Evolutionary conservation across 1,284 basidiomycete species (phyloP), one percentile per base, ranked within the genome.

Genomic region (Naganishia sp.): DNA sequence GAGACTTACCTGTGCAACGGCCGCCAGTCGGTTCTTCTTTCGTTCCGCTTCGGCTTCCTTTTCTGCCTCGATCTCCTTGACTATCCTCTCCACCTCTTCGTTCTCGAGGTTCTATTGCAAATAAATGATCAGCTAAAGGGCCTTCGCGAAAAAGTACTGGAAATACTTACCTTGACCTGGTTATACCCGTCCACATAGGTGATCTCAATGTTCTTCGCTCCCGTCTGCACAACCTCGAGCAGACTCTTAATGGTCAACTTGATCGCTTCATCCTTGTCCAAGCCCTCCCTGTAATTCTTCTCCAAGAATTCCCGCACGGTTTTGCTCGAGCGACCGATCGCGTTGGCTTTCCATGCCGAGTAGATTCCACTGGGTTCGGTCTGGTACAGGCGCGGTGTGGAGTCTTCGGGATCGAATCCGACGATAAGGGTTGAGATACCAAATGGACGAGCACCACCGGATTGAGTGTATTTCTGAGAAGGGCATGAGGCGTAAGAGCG

Each of bases 321-420:
- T 83, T 99, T 99, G 17, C 92, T 94, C 15, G 94, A 96, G 61
- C 96, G 88, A 28, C 96, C 96, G 74, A 99, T 97, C 6, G 96
- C 92, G 76, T 94, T 96, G 21, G 96, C 96, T 87, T 99, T 99
- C 96, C 96, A 99, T 28, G 93, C 93, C 69, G 91, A 94, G 80
- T 94, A 97, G 73, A 98, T 99, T 31, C 96, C 96, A 74, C 90
- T 92, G 0, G 96, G 96, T 79, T 99, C 96, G 18, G 96, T 99
- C 80, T 94, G 90, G 81, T 98, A 99, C 51, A 99, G 83, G 66
- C 90, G 87, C 49, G 96, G 96, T 69, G 84, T 85, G 42, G 84
- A 85, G 75, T 97, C 94, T 77, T 96, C 84, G 31, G 94, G 94
- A 78, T 99, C 95, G 75, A 99, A 99, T 50, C 96, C 96, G 70